phyloP scores from a whole-genome alignment of 1,139 yeast genomes.

The Hansenula lynferdii region DNA sequence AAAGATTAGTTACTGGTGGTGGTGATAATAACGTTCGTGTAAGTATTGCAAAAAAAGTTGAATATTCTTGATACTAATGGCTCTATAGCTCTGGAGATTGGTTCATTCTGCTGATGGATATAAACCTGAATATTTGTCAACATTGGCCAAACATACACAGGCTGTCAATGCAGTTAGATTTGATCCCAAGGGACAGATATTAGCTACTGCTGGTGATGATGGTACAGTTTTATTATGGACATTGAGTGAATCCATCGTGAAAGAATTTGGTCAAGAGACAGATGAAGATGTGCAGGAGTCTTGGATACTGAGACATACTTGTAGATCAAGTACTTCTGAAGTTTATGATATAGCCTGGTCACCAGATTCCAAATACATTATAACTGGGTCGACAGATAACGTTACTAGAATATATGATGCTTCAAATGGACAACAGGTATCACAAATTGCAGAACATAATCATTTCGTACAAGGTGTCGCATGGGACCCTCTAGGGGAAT shows the following conservation, averaged over 20 bases:
- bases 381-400: slow-evolving; percentile 94
- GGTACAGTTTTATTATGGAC: slow-evolving; percentile 85
- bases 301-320: slow-evolving; percentile 58
- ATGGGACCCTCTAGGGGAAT: slow-evolving; percentile 87
- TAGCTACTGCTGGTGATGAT: slow-evolving; percentile 95
- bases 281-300: slow-evolving; percentile 62
- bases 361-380: slow-evolving; percentile 67
- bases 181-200: slow-evolving; percentile 54
- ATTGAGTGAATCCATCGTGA: slow-evolving; percentile 45
- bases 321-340: slow-evolving; percentile 64
- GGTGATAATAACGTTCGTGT: slow-evolving; percentile 88
- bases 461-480: slow-evolving; percentile 95
- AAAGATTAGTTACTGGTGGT: slow-evolving; percentile 81
- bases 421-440: slow-evolving; percentile 51
- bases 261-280: slow-evolving; percentile 52
- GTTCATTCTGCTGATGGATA: slow-evolving; percentile 25
- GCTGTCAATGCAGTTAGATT: slow-evolving; percentile 92
- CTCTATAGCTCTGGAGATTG: slow-evolving; percentile 29
- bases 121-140: slow-evolving; percentile 57
- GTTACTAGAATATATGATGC: slow-evolving; percentile 64
- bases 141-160: slow-evolving; percentile 83
- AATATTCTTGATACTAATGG: slow-evolving; percentile 2
- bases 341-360: slow-evolving; percentile 92
- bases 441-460: slow-evolving; percentile 64
- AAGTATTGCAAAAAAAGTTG: slow-evolving; percentile 32